Percentiles rank a stretch among this genome's conserved stretches.
phyloP scores from a whole-genome alignment of 345 rosid species.

The Aquilaria sinensis region DNA sequence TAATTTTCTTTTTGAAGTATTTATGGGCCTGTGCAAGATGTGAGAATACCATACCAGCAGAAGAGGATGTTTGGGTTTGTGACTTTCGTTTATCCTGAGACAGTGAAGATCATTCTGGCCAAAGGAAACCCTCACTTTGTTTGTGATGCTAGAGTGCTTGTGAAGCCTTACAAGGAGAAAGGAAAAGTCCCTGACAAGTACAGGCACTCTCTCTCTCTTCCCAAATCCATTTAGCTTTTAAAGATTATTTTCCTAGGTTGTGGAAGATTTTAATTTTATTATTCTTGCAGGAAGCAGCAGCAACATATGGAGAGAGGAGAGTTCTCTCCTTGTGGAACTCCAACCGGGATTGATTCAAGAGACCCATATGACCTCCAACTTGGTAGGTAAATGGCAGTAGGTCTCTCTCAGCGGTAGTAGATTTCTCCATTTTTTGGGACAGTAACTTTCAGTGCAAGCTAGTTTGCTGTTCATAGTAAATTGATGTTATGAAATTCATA shows the following conservation, averaged over 20 bases:
- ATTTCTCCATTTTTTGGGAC: no score
- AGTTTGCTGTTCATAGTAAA: not conserved
- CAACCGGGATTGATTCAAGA: constrained; percentile 76
- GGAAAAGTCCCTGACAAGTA: constrained; percentile 87
- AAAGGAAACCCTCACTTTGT: constrained; percentile 95
- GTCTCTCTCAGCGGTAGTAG: no score
- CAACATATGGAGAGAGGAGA: constrained; percentile 50
- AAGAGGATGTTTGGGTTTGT: constrained; percentile 98
- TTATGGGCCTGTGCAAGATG: constrained; percentile 97
- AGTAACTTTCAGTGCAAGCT: no score
- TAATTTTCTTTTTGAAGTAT: constrained; percentile 30
- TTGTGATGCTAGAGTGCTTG: constrained; percentile 85
- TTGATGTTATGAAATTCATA: not conserved
- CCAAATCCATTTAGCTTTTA: not conserved
- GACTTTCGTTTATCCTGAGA: constrained; percentile 80
- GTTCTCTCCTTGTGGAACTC: constrained; percentile 60
- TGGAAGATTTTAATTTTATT: not conserved
- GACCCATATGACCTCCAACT: constrained; percentile 49
- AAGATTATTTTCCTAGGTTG: no score
- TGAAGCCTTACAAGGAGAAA: constrained; percentile 96
- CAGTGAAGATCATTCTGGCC: constrained; percentile 82
- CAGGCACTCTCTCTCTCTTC: constrained; percentile 36
- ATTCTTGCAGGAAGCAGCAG: constrained; percentile 39
- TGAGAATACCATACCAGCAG: constrained; percentile 92
- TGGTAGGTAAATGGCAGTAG: constrained; percentile 26